Conservation (phyloP, 2,329 filamentous ascomycete genomes). For the Aureobasidium sp. region DNA sequence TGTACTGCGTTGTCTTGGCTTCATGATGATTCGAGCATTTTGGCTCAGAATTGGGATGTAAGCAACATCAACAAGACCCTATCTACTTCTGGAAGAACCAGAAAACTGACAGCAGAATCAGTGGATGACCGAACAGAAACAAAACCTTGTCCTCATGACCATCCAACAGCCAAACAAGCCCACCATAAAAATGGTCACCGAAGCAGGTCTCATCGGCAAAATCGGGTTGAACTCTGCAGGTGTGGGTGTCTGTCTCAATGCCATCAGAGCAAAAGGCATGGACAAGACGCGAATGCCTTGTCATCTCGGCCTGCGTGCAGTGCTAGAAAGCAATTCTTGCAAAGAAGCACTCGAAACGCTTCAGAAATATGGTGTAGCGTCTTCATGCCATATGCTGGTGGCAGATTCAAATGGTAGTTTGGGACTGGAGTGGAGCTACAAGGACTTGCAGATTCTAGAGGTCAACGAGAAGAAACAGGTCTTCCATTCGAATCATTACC, state of each 20-base stretch:
- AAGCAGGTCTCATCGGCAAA: slow-evolving; percentile 55
- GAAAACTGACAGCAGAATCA: slow-evolving; percentile 10
- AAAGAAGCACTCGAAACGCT: slow-evolving; percentile 38
- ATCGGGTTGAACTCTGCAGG: slow-evolving; percentile 54
- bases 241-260: slow-evolving; percentile 54
- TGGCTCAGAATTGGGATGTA: slow-evolving; percentile 52
- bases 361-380: slow-evolving; percentile 40
- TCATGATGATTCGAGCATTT: slow-evolving; percentile 27
- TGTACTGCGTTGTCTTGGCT: slow-evolving; percentile 46
- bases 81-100: not conserved
- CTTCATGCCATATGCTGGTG: slow-evolving; percentile 46
- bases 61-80: slow-evolving; percentile 12
- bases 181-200: slow-evolving; percentile 47
- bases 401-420: slow-evolving; percentile 38
- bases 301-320: slow-evolving; percentile 51
- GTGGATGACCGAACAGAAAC: slow-evolving; percentile 44
- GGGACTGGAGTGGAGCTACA: slow-evolving; percentile 41
- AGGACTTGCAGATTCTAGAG: slow-evolving; percentile 24
- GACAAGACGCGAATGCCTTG: slow-evolving; percentile 45
- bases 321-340: slow-evolving; percentile 43
- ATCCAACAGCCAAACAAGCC: slow-evolving; percentile 38
- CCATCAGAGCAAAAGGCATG: slow-evolving; percentile 49
- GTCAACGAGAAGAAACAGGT: slow-evolving; percentile 28
- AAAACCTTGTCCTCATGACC: slow-evolving; percentile 41
- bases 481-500: slow-evolving; percentile 37